phyloP scores from a whole-genome alignment of 225 moss, liverwort and hornwort genomes.

The Marchantia polymorpha region DNA sequence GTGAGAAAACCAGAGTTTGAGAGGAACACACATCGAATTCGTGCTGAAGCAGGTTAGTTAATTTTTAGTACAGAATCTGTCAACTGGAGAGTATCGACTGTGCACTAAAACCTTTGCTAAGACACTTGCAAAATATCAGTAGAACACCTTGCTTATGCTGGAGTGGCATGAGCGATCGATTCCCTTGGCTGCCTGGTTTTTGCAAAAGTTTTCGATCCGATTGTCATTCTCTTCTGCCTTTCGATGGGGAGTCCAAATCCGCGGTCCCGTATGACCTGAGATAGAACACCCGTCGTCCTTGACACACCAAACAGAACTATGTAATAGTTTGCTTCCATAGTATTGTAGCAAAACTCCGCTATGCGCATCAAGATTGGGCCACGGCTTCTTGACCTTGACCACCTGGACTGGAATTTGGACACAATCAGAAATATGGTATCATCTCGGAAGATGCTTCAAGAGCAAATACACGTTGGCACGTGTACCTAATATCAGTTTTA shows the following conservation, averaged over 20 bases:
- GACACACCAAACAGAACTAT: slow-evolving; percentile 54
- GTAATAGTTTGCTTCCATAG: slow-evolving; percentile 44
- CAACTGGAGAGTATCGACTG: too few relatives aligned
- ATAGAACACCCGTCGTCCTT: slow-evolving; percentile 42
- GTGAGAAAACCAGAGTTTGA: too few relatives aligned
- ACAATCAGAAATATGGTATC: slow-evolving; percentile 54
- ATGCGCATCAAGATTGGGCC: slow-evolving; percentile 59
- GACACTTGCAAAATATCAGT: too few relatives aligned
- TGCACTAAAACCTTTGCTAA: too few relatives aligned
- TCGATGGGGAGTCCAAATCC: slow-evolving; percentile 51
- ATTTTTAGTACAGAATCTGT: too few relatives aligned
- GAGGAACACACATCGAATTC: too few relatives aligned
- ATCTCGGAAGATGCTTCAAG: slow-evolving; percentile 43
- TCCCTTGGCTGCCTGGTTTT: slow-evolving; percentile 44
- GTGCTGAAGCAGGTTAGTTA: too few relatives aligned
- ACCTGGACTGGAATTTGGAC: slow-evolving; percentile 47
- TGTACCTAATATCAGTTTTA: slow-evolving; percentile 74
- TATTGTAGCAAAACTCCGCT: slow-evolving; percentile 51
- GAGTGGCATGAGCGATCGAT: too few relatives aligned
- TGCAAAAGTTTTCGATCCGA: slow-evolving; percentile 38
- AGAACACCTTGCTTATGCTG: too few relatives aligned
- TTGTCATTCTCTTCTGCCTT: slow-evolving; percentile 50
- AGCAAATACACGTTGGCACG: slow-evolving; percentile 47
- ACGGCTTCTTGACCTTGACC: slow-evolving; percentile 56
- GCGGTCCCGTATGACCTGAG: slow-evolving; percentile 56